Evolutionary conservation across 2,329 filamentous ascomycete genomes (phyloP), one percentile per base, ranked within the genome.

Genomic region (Grosmannia huntii): DNA sequence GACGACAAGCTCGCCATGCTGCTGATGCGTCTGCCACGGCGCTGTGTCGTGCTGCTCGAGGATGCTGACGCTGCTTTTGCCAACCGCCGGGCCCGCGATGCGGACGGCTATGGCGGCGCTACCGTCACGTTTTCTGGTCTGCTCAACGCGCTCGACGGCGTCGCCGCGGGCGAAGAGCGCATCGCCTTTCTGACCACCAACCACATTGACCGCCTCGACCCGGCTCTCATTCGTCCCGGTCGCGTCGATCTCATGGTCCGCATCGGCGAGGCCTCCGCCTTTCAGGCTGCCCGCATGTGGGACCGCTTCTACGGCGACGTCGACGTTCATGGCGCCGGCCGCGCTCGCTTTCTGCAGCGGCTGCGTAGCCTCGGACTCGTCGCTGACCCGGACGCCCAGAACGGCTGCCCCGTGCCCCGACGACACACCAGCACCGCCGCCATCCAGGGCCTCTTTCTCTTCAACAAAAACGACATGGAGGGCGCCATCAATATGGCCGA

Each of bases 171-270:
- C 14, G 94, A 97, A 69, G 92, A 97, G 74, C 83, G 94, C 57
- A 88, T 99, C 62, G 84, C 95, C 1, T 96, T 99, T 71, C 77
- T 95, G 62, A 99, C 94, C 2, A 95, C 92, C 23, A 99, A 99
- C 67, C 90, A 96, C 67, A 84, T 96, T 44, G 90, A 96, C 64
- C 81, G 89, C 48, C 79, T 97, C 1, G 90, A 96, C 66, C 86
- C 90, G 61, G 94, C 94, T 4, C 73, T 99, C 49, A 89, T 97
- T 53, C 81, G 94, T 27, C 94, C 94, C 0, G 94, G 94, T 0
- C 82, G 94, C 54, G 90, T 99, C 0, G 94, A 99, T 71, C 87
- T 97, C 86, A 94, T 89, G 64, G 81, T 95, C 4, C 83, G 89
- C 57, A 86, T 99, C 54, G 92, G 91, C 44, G 88, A 96, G 70